phyloP scores from a whole-genome alignment of 768 basidiomycete genomes.

The Leccinum obscurum region DNA sequence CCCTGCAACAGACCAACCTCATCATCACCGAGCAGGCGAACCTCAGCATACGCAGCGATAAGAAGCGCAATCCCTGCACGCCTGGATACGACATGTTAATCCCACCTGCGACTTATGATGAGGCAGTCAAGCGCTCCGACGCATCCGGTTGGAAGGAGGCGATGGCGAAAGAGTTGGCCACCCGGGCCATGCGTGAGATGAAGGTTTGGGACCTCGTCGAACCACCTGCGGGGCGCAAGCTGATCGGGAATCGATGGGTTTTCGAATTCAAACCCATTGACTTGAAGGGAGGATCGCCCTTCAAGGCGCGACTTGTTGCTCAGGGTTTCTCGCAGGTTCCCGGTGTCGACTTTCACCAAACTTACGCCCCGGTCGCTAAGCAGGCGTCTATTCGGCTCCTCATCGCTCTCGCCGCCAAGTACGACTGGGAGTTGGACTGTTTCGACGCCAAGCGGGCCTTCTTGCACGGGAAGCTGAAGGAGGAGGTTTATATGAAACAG shows the following conservation, averaged over 20 bases:
- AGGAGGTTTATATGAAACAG: slow-evolving; percentile 38
- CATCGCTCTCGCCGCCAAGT: neutral
- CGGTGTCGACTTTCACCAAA: slow-evolving; percentile 5
- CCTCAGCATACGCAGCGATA: neutral
- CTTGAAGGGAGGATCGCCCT: neutral
- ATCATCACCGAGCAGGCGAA: neutral
- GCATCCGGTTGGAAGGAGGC: neutral
- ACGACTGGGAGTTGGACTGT: slow-evolving; percentile 10
- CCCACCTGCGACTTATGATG: neutral
- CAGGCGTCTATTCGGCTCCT: neutral
- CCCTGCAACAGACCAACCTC: neutral
- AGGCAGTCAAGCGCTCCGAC: neutral
- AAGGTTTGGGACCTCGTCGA: neutral
- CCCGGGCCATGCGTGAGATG: slow-evolving; percentile 15
- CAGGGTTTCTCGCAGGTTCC: slow-evolving; percentile 9
- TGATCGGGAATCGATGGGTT: slow-evolving; percentile 4
- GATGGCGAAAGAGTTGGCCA: slow-evolving; percentile 1
- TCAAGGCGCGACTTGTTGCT: neutral
- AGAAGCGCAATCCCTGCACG: neutral
- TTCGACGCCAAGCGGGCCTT: slow-evolving; percentile 6
- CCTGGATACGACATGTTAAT: neutral
- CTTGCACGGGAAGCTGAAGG: slow-evolving; percentile 6
- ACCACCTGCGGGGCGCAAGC: neutral
- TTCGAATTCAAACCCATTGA: neutral
- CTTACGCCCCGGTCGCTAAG: slow-evolving; percentile 20